Percentiles rank a stretch among this genome's conserved stretches.
Conservation (phyloP, 768 basidiomycete genomes). For the Psilocybe cubensis region DNA sequence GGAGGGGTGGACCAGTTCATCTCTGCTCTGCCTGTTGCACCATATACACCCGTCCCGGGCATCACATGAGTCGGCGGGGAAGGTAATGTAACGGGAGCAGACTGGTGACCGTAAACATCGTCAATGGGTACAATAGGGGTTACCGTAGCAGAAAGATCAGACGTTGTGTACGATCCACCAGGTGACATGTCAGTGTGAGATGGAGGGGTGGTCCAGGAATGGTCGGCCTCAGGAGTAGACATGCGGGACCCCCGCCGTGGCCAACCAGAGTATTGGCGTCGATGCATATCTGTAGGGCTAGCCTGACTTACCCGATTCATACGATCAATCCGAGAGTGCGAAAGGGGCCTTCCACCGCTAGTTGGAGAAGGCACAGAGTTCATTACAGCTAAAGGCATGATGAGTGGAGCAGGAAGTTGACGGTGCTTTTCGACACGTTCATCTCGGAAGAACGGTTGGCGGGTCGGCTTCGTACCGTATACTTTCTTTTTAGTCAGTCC, state of each 20-base stretch:
- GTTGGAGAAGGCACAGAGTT: slow-evolving; percentile 19
- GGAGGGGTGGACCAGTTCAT: slow-evolving; percentile 10
- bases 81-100: slow-evolving; percentile 3
- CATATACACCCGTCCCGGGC: slow-evolving; percentile 6
- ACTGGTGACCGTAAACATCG: slow-evolving; percentile 16
- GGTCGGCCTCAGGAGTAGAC: slow-evolving; percentile 41
- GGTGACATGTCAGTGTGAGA: slow-evolving; percentile 13
- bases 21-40: slow-evolving; percentile 16
- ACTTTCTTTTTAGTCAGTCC: slow-evolving; percentile 74
- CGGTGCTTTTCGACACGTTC: slow-evolving; percentile 41
- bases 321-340: slow-evolving; percentile 38
- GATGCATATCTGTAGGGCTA: slow-evolving; percentile 35
- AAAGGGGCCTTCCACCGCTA: slow-evolving; percentile 33
- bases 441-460: slow-evolving; percentile 57
- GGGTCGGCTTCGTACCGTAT: slow-evolving; percentile 53
- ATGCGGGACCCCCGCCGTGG: slow-evolving; percentile 35
- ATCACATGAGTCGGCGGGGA: slow-evolving; percentile 13
- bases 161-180: slow-evolving; percentile 19
- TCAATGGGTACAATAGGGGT: slow-evolving; percentile 21
- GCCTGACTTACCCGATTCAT: slow-evolving; percentile 35
- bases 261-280: slow-evolving; percentile 30
- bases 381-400: slow-evolving; percentile 25
- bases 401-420: slow-evolving; percentile 28
- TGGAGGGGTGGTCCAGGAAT: slow-evolving; percentile 13
- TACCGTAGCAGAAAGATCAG: slow-evolving; percentile 18